phyloP scores from a whole-genome alignment of 2,329 filamentous ascomycete genomes.

The Pezicula neosporulosa region DNA sequence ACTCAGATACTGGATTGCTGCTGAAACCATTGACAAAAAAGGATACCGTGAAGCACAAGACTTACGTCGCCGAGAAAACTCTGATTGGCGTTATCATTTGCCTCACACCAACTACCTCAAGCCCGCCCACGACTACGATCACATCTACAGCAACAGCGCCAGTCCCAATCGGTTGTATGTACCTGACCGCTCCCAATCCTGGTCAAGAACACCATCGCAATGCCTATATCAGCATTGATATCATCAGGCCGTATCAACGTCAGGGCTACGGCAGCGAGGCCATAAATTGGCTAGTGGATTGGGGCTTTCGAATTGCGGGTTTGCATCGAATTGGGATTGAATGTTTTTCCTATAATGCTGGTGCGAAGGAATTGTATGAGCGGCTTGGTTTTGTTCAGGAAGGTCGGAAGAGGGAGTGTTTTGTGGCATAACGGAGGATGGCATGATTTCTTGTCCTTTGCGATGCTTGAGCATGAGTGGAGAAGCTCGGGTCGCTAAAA shows the following conservation, averaged over 20 bases:
- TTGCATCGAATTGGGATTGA: conserved; percentile 33
- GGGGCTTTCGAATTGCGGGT: conserved; percentile 30
- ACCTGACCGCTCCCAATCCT: conserved; percentile 21
- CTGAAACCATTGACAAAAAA: conserved; percentile 28
- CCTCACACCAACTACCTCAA: conserved; percentile 18
- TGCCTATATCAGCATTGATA: conserved; percentile 32
- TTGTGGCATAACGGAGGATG: conserved; percentile 33
- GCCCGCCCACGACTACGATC: conserved; percentile 3
- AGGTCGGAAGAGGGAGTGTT: conserved; percentile 27
- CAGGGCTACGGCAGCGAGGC: conserved; percentile 35
- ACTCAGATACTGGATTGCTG: conserved; percentile 24
- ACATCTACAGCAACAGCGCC: conserved; percentile 8
- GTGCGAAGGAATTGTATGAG: conserved; percentile 30
- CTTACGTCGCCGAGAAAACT: conserved; percentile 22
- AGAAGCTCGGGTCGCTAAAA: conserved; percentile 3
- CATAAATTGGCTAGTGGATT: conserved; percentile 32
- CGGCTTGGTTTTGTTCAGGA: conserved; percentile 32
- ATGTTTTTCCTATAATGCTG: conserved; percentile 29
- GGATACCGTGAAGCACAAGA: conserved; percentile 24
- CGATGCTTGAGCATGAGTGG: conserved; percentile 32
- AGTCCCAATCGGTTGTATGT: conserved; percentile 32
- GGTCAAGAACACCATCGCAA: conserved; percentile 31
- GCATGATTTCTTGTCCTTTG: conserved; percentile 30
- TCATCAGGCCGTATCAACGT: conserved; percentile 25
- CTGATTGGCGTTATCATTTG: conserved; percentile 36